Evolutionary conservation across 2,329 filamentous ascomycete species (phyloP).

Genomic region (Orbilia javanica): DNA sequence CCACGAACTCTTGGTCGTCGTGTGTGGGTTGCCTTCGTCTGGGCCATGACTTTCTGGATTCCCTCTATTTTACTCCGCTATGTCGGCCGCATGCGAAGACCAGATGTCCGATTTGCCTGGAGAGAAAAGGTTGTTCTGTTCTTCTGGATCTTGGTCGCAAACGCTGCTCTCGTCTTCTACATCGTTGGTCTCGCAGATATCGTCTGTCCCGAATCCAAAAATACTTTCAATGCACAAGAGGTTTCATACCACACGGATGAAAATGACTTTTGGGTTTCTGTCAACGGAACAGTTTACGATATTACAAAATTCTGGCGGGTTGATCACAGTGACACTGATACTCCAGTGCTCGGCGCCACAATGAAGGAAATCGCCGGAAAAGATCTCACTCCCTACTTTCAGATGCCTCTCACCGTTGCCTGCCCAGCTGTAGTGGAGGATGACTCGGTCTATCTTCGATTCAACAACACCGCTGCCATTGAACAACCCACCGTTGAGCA

Average conservation of each 20-base stretch:
- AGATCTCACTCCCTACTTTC: slow-evolving; percentile 87
- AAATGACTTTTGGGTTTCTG: slow-evolving; percentile 86
- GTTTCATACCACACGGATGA: slow-evolving; percentile 77
- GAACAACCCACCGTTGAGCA: slow-evolving; percentile 73
- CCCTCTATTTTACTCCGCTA: slow-evolving; percentile 85
- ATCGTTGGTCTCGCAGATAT: slow-evolving; percentile 87
- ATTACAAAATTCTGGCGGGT: slow-evolving; percentile 85
- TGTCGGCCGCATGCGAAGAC: slow-evolving; percentile 94
- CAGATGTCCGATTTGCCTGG: slow-evolving; percentile 97
- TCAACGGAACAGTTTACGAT: slow-evolving; percentile 91
- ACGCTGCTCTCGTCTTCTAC: slow-evolving; percentile 87
- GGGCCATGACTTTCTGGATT: slow-evolving; percentile 92
- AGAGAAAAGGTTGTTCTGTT: slow-evolving; percentile 91
- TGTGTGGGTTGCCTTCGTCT: slow-evolving; percentile 84
- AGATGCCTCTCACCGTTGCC: slow-evolving; percentile 78
- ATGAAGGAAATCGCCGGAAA: slow-evolving; percentile 85
- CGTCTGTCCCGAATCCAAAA: slow-evolving; percentile 90
- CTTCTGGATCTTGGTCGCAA: slow-evolving; percentile 82
- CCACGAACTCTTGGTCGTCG: slow-evolving; percentile 72
- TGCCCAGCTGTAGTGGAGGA: slow-evolving; percentile 80
- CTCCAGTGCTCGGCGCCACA: slow-evolving; percentile 71
- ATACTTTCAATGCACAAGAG: slow-evolving; percentile 82
- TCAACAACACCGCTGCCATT: slow-evolving; percentile 74
- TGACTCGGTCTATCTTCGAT: slow-evolving; percentile 70
- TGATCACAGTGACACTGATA: slow-evolving; percentile 81